phyloP scores from a whole-genome alignment of 1,284 basidiomycete species.

The Agaricales sp. region DNA sequence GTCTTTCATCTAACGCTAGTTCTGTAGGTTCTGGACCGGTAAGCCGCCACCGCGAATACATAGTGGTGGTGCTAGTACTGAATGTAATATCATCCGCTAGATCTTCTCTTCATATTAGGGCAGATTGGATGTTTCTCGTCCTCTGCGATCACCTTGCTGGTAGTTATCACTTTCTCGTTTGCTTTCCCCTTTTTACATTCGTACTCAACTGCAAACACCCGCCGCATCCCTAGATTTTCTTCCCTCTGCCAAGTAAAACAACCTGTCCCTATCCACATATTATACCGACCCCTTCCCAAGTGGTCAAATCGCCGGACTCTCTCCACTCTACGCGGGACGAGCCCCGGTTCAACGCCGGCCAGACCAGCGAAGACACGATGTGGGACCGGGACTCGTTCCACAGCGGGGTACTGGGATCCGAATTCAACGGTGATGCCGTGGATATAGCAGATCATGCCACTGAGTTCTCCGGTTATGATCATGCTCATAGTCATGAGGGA shows the following conservation, averaged over 20 bases:
- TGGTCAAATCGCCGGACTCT: background rate
- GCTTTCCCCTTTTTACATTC: too few relatives aligned
- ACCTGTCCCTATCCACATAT: conserved; percentile 25
- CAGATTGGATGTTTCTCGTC: conserved; percentile 65
- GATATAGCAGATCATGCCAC: background rate
- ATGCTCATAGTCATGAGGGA: background rate
- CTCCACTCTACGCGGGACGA: background rate
- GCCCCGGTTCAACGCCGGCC: background rate
- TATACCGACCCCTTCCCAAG: background rate
- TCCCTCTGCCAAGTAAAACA: conserved; percentile 55
- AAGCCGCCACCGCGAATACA: conserved; percentile 11
- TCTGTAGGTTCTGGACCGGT: conserved; percentile 40
- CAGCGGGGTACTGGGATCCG: background rate
- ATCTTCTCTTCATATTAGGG: conserved; percentile 57
- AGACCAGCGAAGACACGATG: background rate
- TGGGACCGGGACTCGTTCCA: background rate
- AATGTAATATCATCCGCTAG: conserved; percentile 18
- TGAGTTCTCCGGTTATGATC: background rate
- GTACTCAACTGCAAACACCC: background rate
- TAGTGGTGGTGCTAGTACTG: too few relatives aligned
- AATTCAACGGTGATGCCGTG: background rate
- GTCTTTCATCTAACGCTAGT: conserved; percentile 7
- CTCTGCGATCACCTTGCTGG: conserved; percentile 63
- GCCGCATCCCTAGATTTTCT: conserved; percentile 52
- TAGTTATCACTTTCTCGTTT: too few relatives aligned